Evolutionary conservation across 2,329 filamentous ascomycete genomes (phyloP).

Genomic region (Rhinocladiella mackenziei): DNA sequence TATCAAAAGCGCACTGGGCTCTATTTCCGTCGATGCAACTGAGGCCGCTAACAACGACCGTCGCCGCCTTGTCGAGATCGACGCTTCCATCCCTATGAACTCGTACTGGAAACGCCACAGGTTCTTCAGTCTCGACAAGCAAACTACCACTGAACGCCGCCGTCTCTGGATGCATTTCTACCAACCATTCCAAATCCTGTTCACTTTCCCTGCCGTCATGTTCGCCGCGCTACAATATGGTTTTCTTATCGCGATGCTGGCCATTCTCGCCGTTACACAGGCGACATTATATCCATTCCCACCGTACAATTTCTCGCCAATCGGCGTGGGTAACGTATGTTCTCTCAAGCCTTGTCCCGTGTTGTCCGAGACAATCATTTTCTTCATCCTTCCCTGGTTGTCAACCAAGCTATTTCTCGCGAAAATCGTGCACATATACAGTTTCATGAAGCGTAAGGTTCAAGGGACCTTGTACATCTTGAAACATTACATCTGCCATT

Average conservation of each 20-base stretch:
- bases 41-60: constrained; percentile 19
- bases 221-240: constrained; percentile 43
- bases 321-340: constrained; percentile 35
- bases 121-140: constrained; percentile 27
- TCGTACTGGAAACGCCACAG: constrained; percentile 32
- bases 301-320: constrained; percentile 35
- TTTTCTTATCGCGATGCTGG: constrained; percentile 37
- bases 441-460: too few species aligned
- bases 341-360: too few species aligned
- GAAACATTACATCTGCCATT: too few species aligned
- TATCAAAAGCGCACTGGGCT: constrained; percentile 5
- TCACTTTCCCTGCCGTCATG: constrained; percentile 39
- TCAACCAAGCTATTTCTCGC: too few species aligned
- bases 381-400: too few species aligned
- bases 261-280: constrained; percentile 33
- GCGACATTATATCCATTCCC: constrained; percentile 38
- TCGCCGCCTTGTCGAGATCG: constrained; percentile 28
- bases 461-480: too few species aligned
- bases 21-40: constrained; percentile 12
- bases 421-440: too few species aligned
- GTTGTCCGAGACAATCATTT: too few species aligned
- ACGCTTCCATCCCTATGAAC: constrained; percentile 31
- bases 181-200: constrained; percentile 34
- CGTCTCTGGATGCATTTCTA: constrained; percentile 34
- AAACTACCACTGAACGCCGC: constrained; percentile 26